Base-by-base conservation (phyloP, 176 grass and related monocot species). In the Aechmea fasciata region DNA sequence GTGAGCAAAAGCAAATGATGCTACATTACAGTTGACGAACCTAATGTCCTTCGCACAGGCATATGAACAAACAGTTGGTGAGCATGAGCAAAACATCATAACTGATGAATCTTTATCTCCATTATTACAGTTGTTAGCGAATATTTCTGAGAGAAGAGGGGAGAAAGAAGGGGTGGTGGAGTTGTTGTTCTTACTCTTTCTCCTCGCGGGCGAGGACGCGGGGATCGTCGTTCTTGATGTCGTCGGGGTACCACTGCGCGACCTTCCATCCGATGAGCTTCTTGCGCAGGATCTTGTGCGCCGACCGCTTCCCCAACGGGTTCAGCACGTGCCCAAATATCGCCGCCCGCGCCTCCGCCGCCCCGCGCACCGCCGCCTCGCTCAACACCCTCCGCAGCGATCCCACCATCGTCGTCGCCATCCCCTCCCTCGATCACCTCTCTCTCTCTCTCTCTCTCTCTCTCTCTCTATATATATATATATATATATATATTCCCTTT, bases 211-310 rank as follows among this genome's bases (percentile, higher is more conserved):
- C 69, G 63, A 84, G 68, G 82, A 91, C 75, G 49, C 71, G 52
- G 64, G 84, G 88, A 67, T 87, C 81, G 59, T 85, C 84, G 25
- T 77, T 80, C 79, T 87, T 91, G 72, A 85, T 77, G 73, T 87
- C 88, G 75, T 87, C 61, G 72, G 88, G 88, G 66, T 91, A 91
- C 88, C 88, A 91, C 79, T 82, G 73, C 17, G 88, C 88, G n/a
- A 91, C 52, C 72, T 87, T 66, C 41, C 82, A 81, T 3, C 88
- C 88, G 12, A 87, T 72, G 48, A 91, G 50, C 75, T 91, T 91
- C 81, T 77, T 87, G 57, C 84, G 75, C 68, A 91, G 71, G 66
- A 91, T 80, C 84, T 87, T 91, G 23, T 85, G 86, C 48, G 88
- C 75, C 65, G 84, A 77, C 50, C 84, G 84, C 81, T 87, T 87